Evolutionary conservation across 2,329 filamentous ascomycete species (phyloP), one percentile per base, ranked within the genome.

Genomic region (Penicillium oxalicum): DNA sequence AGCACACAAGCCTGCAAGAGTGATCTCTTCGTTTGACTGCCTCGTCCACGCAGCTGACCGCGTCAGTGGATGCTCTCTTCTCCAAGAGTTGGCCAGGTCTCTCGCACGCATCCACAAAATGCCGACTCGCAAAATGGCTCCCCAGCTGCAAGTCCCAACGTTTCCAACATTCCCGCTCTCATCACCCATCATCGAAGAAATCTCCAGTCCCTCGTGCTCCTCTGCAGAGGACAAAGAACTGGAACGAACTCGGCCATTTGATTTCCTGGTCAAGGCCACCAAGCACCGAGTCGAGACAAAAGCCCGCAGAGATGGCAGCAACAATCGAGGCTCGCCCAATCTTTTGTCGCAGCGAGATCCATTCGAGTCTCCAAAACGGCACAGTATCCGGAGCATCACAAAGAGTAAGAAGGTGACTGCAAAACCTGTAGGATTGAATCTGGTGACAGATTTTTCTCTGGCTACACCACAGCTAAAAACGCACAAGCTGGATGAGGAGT

Each of bases 171-270:
- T 74, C 40, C 71, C 71, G 9, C 55, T 74, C 13, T 71, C 70
- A 1, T 74, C 71, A 9, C 71, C 71, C 0, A 74, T 73, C 48
- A 66, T 54, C 18, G 71, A 72, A 45, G 71, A 74, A 49, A 58
- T 71, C 33, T 51, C 62, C 3, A 71, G 67, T 43, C 70, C 70
- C 0, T 65, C 62, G 6, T 62, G 61, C 13, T 69, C 68, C 2
- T 63, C 61, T 1, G 54, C 62, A 9, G 64, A 68, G 42, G 62
- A 63, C 5, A 52, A 55, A 42, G 59, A 62, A 18, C 38, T 62
- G 44, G 59, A 62, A 44, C 57, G 55, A 11, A 57, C 51, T 12
- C 60, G 61, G 26, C 65, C 64, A 1, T 67, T 68, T 40, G 57
- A 63, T n/a, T 66, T 61, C 32, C 50, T 67, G 1, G 53, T 61